Conservation (phyloP, 495 filamentous ascomycete species). For the Penicillium subrubescens region DNA sequence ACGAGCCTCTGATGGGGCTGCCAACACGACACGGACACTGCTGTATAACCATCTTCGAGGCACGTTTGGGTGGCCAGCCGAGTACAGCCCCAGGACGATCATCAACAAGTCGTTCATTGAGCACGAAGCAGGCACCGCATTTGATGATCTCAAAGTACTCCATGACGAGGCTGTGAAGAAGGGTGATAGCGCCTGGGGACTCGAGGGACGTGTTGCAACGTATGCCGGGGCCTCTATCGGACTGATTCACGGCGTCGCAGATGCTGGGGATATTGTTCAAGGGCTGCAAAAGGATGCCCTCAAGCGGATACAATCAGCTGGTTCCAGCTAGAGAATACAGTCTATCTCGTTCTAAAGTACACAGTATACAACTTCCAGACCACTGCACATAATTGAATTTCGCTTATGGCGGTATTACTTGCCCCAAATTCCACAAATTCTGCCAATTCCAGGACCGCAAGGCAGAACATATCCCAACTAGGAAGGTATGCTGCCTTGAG, state of each 20-base stretch:
- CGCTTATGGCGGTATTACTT: not conserved
- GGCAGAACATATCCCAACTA: not conserved
- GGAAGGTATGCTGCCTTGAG: not conserved
- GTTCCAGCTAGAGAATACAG: not conserved
- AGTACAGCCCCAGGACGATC: slow-evolving; percentile 63
- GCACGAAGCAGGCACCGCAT: slow-evolving; percentile 51
- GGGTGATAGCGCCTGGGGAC: slow-evolving; percentile 64
- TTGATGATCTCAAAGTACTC: slow-evolving; percentile 59
- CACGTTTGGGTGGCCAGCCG: slow-evolving; percentile 66
- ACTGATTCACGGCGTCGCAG: slow-evolving; percentile 47
- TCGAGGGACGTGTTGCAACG: slow-evolving; percentile 65
- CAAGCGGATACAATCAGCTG: not conserved
- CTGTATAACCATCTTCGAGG: slow-evolving; percentile 73
- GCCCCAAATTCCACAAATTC: too few species aligned
- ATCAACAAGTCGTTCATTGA: slow-evolving; percentile 65
- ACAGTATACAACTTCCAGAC: not conserved
- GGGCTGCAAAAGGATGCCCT: not conserved
- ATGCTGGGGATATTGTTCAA: slow-evolving; percentile 46
- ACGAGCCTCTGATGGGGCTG: slow-evolving; percentile 62
- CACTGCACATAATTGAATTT: not conserved
- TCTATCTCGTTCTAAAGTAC: not conserved
- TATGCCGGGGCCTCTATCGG: slow-evolving; percentile 64
- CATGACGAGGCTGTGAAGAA: slow-evolving; percentile 58
- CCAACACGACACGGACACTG: slow-evolving; percentile 62
- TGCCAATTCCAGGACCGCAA: too few species aligned